A percentile compares a stretch with the other conserved stretches of the same genome.
Evolutionary conservation across 129 eudicot genomes (phyloP).

Genomic region (Ambrosia trifida): DNA sequence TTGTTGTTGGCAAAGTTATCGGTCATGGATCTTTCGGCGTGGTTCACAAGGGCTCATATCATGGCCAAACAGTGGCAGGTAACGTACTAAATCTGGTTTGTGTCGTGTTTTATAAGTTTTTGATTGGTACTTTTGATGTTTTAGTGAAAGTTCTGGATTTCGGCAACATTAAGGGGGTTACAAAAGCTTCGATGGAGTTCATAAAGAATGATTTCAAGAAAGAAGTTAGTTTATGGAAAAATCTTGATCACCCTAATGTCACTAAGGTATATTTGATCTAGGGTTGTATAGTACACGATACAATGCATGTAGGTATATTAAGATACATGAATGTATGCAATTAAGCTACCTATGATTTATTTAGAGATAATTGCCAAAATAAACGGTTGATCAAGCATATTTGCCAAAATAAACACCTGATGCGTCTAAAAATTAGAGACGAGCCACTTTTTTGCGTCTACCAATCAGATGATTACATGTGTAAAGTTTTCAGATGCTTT

Average conservation of each 20-base stretch:
- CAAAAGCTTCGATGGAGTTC: slow-evolving; percentile 15
- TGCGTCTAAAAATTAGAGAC: too few relatives aligned
- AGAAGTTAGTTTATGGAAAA: slow-evolving; percentile 40
- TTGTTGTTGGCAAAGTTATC: slow-evolving; percentile 20
- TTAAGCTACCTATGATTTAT: too few relatives aligned
- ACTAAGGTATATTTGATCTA: slow-evolving; percentile 31
- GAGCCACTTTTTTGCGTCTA: too few relatives aligned
- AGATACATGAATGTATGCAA: too few relatives aligned
- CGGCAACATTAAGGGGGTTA: slow-evolving; percentile 22
- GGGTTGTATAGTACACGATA: neutral
- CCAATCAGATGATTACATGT: too few relatives aligned
- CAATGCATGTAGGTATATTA: too few relatives aligned
- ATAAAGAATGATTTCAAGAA: slow-evolving; percentile 34
- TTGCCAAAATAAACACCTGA: too few relatives aligned
- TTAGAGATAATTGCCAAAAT: too few relatives aligned
- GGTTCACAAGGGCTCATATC: slow-evolving; percentile 26
- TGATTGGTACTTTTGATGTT: neutral
- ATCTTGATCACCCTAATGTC: slow-evolving; percentile 48
- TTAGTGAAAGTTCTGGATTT: slow-evolving; percentile 43
- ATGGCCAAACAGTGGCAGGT: slow-evolving; percentile 26
- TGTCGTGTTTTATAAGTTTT: neutral
- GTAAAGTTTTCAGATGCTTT: too few relatives aligned
- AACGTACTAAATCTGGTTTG: too few relatives aligned
- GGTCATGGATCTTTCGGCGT: slow-evolving; percentile 26
- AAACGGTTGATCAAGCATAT: too few relatives aligned